Conservation (phyloP, 1,284 basidiomycete species). For the Ganoderma meredithae region DNA sequence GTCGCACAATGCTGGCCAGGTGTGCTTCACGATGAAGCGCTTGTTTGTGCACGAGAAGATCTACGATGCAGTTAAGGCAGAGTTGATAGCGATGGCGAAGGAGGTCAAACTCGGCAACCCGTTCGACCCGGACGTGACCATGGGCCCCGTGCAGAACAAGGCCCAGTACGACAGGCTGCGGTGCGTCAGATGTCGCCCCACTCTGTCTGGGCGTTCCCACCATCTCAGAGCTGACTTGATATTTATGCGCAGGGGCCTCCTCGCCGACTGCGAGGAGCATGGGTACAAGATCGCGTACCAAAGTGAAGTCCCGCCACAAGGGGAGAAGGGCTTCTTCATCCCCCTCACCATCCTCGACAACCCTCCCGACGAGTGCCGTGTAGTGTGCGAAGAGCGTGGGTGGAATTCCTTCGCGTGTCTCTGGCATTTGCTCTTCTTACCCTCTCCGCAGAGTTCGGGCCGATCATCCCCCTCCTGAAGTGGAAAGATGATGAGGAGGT, state of each 20-base stretch:
- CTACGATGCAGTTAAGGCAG: slow-evolving; percentile 29
- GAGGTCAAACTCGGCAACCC: slow-evolving; percentile 22
- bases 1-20: slow-evolving; percentile 25
- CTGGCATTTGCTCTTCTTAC: background rate
- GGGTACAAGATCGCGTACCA: slow-evolving; percentile 26
- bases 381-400: slow-evolving; percentile 30
- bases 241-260: slow-evolving; percentile 10
- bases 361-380: slow-evolving; percentile 28
- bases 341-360: slow-evolving; percentile 28
- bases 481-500: slow-evolving; percentile 32
- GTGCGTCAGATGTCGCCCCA: slow-evolving; percentile 9
- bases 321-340: slow-evolving; percentile 25
- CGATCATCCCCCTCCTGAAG: slow-evolving; percentile 27
- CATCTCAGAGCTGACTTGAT: background rate
- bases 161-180: slow-evolving; percentile 23
- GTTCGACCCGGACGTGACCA: slow-evolving; percentile 19
- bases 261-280: slow-evolving; percentile 25
- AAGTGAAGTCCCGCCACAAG: slow-evolving; percentile 11
- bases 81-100: slow-evolving; percentile 24
- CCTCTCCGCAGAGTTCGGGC: slow-evolving; percentile 26
- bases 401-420: background rate
- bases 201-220: background rate
- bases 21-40: slow-evolving; percentile 29
- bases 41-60: slow-evolving; percentile 26
- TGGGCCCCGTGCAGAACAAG: slow-evolving; percentile 30